phyloP scores from a whole-genome alignment of 2,329 filamentous ascomycete species.

The Beauveria medogensis region DNA sequence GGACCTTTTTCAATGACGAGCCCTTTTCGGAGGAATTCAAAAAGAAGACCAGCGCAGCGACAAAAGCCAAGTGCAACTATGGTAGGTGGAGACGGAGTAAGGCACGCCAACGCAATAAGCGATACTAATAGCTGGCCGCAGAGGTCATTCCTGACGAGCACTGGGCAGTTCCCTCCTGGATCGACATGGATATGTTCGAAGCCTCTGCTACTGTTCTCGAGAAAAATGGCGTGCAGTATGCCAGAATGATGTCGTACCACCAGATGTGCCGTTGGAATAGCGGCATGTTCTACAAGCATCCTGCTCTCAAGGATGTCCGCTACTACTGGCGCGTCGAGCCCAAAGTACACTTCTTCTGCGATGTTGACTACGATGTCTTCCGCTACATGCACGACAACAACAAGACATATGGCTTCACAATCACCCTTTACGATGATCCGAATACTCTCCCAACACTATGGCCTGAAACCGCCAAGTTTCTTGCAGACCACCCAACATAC shows the following conservation, averaged over 20 bases:
- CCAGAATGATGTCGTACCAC: constrained; percentile 82
- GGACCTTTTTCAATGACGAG: constrained; percentile 98
- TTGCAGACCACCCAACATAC: constrained; percentile 75
- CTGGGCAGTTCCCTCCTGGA: constrained; percentile 89
- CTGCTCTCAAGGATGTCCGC: constrained; percentile 69
- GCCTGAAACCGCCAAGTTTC: constrained; percentile 91
- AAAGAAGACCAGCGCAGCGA: constrained; percentile 65
- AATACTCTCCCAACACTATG: constrained; percentile 80
- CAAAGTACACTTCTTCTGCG: constrained; percentile 98
- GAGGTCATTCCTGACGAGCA: constrained; percentile 90
- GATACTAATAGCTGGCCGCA: constrained; percentile 26
- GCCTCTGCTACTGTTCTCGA: constrained; percentile 78
- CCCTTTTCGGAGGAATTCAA: constrained; percentile 94
- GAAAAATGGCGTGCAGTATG: constrained; percentile 85
- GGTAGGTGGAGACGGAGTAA: constrained; percentile 41
- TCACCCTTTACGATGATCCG: constrained; percentile 90
- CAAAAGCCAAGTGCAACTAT: constrained; percentile 81
- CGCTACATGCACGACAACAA: constrained; percentile 97
- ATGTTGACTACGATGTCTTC: constrained; percentile 97
- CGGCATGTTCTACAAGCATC: constrained; percentile 95
- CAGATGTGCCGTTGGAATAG: constrained; percentile 99
- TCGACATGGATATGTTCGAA: constrained; percentile 75
- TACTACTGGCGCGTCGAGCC: constrained; percentile 99
- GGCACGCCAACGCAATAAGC: neutral
- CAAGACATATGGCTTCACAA: constrained; percentile 98